Conservation (phyloP, 1,139 yeast species). For the Zygosaccharomyces pseudobailii region DNA sequence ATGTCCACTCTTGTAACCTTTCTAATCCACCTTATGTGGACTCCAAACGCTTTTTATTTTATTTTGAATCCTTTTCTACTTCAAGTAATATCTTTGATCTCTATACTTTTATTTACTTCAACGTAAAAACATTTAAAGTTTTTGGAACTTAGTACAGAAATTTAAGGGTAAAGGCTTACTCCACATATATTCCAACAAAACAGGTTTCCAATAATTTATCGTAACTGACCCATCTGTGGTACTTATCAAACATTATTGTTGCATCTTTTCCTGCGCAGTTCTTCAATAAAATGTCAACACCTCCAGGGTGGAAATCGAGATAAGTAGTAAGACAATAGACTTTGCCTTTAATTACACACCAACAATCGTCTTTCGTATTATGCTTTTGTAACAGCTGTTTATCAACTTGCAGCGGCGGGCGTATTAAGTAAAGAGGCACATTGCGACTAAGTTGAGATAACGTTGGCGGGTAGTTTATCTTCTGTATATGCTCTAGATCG, state of each 20-base stretch:
- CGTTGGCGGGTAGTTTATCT: slow-evolving; percentile 15
- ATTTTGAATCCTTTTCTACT: neutral
- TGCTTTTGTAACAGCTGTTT: slow-evolving; percentile 60
- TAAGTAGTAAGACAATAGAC: slow-evolving; percentile 85
- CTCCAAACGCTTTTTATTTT: neutral
- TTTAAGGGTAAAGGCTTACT: neutral
- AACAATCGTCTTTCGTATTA: slow-evolving; percentile 57
- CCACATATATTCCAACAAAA: slow-evolving; percentile 50
- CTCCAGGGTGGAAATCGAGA: slow-evolving; percentile 89
- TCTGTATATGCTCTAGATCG: slow-evolving; percentile 9
- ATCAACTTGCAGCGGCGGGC: slow-evolving; percentile 48
- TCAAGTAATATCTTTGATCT: neutral
- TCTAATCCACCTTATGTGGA: neutral
- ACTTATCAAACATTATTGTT: slow-evolving; percentile 69
- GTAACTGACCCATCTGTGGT: slow-evolving; percentile 85
- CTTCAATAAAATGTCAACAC: slow-evolving; percentile 68
- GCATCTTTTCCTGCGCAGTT: slow-evolving; percentile 79
- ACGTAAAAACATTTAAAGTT: neutral
- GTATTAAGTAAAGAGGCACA: slow-evolving; percentile 25
- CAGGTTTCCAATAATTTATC: slow-evolving; percentile 79
- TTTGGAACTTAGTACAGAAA: neutral
- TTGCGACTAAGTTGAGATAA: slow-evolving; percentile 16
- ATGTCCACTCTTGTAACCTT: neutral
- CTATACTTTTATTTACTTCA: neutral
- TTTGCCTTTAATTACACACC: slow-evolving; percentile 79